These are phyloP conservation scores for Podosphaera xanthii DNA, from an alignment of 2,329 filamentous ascomycete genomes.

Conservation along the genomic window DNA sequence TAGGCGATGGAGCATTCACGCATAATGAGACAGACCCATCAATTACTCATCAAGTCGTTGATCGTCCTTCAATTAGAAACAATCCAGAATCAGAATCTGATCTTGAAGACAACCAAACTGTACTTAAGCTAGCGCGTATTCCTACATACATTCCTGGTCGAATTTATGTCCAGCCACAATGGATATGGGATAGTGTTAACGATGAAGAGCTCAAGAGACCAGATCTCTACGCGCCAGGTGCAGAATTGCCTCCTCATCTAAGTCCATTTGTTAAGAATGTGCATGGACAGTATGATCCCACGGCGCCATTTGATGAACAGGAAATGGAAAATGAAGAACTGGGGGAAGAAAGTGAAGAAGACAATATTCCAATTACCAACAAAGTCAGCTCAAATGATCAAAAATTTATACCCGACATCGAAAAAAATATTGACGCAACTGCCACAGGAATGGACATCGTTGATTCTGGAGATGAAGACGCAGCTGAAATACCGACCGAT, in stretches of 20 bases:
- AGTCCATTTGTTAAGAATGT: slow-evolving; percentile 85
- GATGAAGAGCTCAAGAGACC: slow-evolving; percentile 70
- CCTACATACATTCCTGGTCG: slow-evolving; percentile 72
- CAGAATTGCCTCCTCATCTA: slow-evolving; percentile 75
- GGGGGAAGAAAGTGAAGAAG: slow-evolving; percentile 33
- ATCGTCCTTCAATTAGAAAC: slow-evolving; percentile 55
- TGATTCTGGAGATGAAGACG: slow-evolving; percentile 17
- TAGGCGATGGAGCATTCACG: slow-evolving; percentile 83
- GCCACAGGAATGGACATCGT: slow-evolving; percentile 16
- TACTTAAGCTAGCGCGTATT: slow-evolving; percentile 27
- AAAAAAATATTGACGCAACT: slow-evolving; percentile 14
- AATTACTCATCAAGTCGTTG: slow-evolving; percentile 93
- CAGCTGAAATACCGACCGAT: slow-evolving; percentile 14
- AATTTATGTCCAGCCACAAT: slow-evolving; percentile 87
- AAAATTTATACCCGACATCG: slow-evolving; percentile 17
- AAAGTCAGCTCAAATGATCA: slow-evolving; percentile 26
- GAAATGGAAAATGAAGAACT: slow-evolving; percentile 71
- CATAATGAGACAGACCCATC: slow-evolving; percentile 65
- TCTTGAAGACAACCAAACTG: slow-evolving; percentile 32
- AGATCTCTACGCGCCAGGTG: slow-evolving; percentile 74
- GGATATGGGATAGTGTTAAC: slow-evolving; percentile 96
- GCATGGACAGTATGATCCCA: slow-evolving; percentile 80
- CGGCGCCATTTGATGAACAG: slow-evolving; percentile 63
- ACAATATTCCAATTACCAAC: slow-evolving; percentile 18
- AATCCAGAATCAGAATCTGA: slow-evolving; percentile 24